Evolutionary conservation across 371 early-diverging fungal genomes (phyloP).

Genomic region (Lichtheimia ramosa): DNA sequence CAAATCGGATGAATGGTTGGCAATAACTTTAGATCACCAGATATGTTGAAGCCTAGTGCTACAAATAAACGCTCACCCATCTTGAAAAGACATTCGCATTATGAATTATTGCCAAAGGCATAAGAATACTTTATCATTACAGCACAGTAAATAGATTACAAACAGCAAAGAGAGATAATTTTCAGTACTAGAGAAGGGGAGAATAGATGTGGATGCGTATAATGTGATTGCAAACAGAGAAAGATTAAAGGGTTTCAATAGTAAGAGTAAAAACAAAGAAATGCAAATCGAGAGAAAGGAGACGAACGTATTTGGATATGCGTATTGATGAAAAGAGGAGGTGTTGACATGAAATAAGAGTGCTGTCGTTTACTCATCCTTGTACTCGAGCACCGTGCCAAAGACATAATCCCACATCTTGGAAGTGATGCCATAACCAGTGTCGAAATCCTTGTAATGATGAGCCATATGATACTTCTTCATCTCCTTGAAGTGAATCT

Average conservation of each 20-base stretch:
- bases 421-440: conserved; percentile 89
- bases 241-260: background rate
- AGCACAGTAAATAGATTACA: too few species aligned
- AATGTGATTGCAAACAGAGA: background rate
- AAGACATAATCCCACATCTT: conserved; percentile 88
- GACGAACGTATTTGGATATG: background rate
- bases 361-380: conserved; percentile 2
- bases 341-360: background rate
- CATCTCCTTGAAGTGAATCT: conserved; percentile 73
- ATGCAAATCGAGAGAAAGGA: background rate
- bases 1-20: too few species aligned
- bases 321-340: background rate
- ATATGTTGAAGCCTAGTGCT: too few species aligned
- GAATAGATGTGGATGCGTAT: background rate
- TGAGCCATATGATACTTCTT: conserved; percentile 92
- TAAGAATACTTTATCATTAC: too few species aligned
- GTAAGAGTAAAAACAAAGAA: background rate
- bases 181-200: background rate
- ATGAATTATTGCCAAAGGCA: too few species aligned
- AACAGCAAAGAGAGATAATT: too few species aligned
- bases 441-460: conserved; percentile 84
- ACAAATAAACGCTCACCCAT: too few species aligned
- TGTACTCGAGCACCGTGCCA: conserved; percentile 43
- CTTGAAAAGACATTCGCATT: too few species aligned
- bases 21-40: too few species aligned